These are phyloP conservation scores for Vitis hybrid DNA, from an alignment of 177 flowering plant genomes.

Conservation along the genomic window DNA sequence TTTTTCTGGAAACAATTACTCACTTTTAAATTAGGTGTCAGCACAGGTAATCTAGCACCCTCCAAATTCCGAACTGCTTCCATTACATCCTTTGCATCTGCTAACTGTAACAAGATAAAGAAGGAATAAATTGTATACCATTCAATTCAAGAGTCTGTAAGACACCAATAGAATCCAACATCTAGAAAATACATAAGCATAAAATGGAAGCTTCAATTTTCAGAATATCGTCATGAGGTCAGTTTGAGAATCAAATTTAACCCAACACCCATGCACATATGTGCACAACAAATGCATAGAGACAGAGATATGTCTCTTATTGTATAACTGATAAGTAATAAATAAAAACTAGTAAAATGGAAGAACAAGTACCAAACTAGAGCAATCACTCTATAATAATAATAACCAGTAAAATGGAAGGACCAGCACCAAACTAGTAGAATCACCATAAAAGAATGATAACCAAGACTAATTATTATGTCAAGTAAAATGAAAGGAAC, in stretches of 20 bases:
- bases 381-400: no score
- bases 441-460: background rate
- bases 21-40: slow-evolving; percentile 50
- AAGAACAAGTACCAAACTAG: no score
- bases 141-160: background rate
- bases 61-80: slow-evolving; percentile 29
- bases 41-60: slow-evolving; percentile 43
- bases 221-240: background rate
- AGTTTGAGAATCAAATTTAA: background rate
- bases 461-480: background rate
- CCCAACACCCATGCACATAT: no score
- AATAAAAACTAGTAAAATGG: no score
- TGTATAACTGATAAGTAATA: no score
- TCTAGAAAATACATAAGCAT: background rate
- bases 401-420: no score
- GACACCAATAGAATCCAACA: background rate
- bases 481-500: background rate
- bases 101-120: slow-evolving; percentile 29
- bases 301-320: no score
- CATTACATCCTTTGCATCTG: slow-evolving; percentile 57
- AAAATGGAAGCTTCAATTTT: background rate
- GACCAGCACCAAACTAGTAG: no score
- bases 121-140: background rate
- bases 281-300: no score
- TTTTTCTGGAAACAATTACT: slow-evolving; percentile 2